Evolutionary conservation across 2,329 filamentous ascomycete species (phyloP).

Genomic region (Westerdykella aurantiaca): DNA sequence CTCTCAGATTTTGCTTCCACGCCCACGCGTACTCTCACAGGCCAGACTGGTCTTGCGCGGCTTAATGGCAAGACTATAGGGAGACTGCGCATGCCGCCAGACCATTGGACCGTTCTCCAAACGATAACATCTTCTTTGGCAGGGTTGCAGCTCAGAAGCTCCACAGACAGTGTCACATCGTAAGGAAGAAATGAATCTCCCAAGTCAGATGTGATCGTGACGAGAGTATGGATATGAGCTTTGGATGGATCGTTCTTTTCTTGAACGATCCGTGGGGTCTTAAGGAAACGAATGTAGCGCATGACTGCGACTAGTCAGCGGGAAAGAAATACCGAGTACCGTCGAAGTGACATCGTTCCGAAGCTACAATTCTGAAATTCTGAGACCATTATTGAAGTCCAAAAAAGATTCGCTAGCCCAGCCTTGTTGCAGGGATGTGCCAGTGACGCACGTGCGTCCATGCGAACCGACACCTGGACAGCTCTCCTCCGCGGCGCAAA

Average conservation of each 20-base stretch:
- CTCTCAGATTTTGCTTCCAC: conserved; percentile 19
- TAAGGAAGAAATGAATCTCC: conserved; percentile 58
- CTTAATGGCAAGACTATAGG: conserved; percentile 40
- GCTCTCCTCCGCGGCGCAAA: too few species aligned
- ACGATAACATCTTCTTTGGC: conserved; percentile 36
- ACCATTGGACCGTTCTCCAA: conserved; percentile 43
- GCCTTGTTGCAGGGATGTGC: too few species aligned
- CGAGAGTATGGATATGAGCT: conserved; percentile 32
- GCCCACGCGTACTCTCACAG: conserved; percentile 39
- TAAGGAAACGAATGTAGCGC: conserved; percentile 63
- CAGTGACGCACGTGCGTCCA: too few species aligned
- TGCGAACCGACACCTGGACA: too few species aligned
- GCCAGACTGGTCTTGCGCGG: conserved; percentile 34
- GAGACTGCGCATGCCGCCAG: conserved; percentile 40
- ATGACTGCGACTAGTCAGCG: conserved; percentile 13
- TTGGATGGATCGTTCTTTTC: conserved; percentile 24
- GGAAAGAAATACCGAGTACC: not conserved
- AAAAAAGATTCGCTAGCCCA: too few species aligned
- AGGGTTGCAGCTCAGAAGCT: conserved; percentile 25
- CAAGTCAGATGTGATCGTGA: conserved; percentile 64
- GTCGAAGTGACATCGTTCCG: not conserved
- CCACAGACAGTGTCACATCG: conserved; percentile 41
- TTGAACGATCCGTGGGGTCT: conserved; percentile 49
- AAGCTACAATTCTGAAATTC: not conserved
- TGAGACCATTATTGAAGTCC: too few species aligned